phyloP scores from a whole-genome alignment of 31 red algal species.

The Pterothamnion heteromorphum region DNA sequence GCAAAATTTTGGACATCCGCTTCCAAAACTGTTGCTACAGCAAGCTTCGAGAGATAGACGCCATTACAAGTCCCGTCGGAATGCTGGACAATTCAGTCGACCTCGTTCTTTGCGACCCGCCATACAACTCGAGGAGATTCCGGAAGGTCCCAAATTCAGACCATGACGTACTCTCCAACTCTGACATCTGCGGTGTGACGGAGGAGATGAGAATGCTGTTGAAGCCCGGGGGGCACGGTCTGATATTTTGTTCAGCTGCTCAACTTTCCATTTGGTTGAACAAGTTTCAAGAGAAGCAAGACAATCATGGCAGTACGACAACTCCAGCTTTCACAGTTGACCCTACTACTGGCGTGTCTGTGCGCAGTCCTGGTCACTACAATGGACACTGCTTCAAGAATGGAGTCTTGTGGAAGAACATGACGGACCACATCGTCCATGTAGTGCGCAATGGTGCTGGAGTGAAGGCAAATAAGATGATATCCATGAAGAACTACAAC shows the following conservation, averaged over 20 bases:
- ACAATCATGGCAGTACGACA: not conserved
- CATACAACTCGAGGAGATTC: not conserved
- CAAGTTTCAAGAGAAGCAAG: not conserved
- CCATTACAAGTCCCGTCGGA: too few relatives aligned
- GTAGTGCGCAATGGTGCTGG: not conserved
- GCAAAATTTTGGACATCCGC: too few relatives aligned
- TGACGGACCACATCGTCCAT: not conserved
- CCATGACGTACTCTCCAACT: not conserved
- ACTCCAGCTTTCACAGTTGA: not conserved
- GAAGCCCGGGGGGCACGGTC: not conserved
- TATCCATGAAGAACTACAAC: not conserved
- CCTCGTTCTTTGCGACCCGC: not conserved
- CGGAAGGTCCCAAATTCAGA: not conserved
- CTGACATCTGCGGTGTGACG: not conserved
- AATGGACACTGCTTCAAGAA: not conserved
- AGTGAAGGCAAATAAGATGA: not conserved
- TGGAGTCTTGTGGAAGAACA: not conserved
- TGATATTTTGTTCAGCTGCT: not conserved
- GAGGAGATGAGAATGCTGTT: not conserved
- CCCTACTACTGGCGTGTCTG: not conserved
- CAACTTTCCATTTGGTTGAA: not conserved
- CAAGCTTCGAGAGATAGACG: too few relatives aligned
- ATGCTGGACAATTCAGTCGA: too few relatives aligned
- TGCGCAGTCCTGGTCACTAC: not conserved
- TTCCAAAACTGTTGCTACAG: too few relatives aligned